These are phyloP conservation scores for Euphrasia confusa DNA, from an alignment of 257 asterid genomes.

Conservation along the genomic window DNA sequence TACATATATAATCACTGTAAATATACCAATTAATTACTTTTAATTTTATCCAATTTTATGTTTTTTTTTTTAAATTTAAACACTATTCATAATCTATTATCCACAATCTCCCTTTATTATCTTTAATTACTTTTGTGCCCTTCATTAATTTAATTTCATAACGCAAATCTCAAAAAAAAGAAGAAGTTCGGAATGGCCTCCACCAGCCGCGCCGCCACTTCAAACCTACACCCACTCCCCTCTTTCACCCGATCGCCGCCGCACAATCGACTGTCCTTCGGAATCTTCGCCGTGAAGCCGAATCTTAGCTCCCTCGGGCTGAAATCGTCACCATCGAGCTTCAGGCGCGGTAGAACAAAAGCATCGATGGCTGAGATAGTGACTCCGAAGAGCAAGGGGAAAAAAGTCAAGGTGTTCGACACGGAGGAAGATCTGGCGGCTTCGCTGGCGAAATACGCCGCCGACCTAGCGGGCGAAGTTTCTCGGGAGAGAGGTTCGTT, in stretches of 20 bases:
- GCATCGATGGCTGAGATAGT: constrained; percentile 66
- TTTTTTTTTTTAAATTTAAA: too few species aligned
- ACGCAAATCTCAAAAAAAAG: too few species aligned
- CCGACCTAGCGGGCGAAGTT: constrained; percentile 42
- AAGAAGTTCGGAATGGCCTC: constrained; percentile 28
- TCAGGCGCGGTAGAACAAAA: constrained; percentile 22
- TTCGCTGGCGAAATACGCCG: constrained; percentile 61
- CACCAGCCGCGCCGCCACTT: constrained; percentile 27
- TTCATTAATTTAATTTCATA: too few species aligned
- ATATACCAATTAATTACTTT: too few species aligned
- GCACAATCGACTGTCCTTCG: constrained; percentile 26
- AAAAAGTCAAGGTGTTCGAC: constrained; percentile 58
- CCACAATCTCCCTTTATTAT: too few species aligned
- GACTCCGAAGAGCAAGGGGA: constrained; percentile 43
- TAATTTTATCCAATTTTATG: too few species aligned
- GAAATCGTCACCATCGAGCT: constrained; percentile 22
- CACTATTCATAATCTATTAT: too few species aligned
- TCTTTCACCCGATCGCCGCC: constrained; percentile 31
- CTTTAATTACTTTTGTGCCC: too few species aligned
- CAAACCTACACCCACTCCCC: constrained; percentile 24
- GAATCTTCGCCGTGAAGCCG: constrained; percentile 22
- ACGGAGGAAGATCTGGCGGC: constrained; percentile 68
- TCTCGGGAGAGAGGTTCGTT: constrained; percentile 48
- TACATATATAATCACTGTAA: too few species aligned
- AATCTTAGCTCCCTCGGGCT: constrained; percentile 20